Base-by-base conservation (phyloP, 345 rosid genomes). In the Noccaea caerulescens region DNA sequence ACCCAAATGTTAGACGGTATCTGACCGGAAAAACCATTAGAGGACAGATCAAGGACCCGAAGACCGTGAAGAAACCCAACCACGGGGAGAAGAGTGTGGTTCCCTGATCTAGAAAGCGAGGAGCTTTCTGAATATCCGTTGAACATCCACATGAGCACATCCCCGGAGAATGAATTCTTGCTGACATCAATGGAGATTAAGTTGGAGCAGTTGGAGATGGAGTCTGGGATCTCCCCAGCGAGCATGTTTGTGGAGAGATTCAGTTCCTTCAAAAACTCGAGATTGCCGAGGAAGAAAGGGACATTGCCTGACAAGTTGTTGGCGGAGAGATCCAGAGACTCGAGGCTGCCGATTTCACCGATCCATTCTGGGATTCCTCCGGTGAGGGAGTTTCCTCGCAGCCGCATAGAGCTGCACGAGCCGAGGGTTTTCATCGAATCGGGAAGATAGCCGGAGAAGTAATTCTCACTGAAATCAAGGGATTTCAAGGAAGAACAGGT, bases 341-440 rank as follows among this genome's bases (percentile, higher is more conserved):
- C 88, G 0, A 92, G 89, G 61, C 60, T 75, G 50, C 52, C 60
- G 72, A 94, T 34, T 18, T 87, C 84, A 9, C 95, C 93, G 68
- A 94, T 81, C 97, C 96, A 93, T 49, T 59, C 71, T 6, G 96
- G 96, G 72, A 91, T 64, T 27, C 76, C 80, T 33, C 96, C 95
- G 7, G 75, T 6, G 2, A 93, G 81, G 4, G 78, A 79, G 73
- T 93, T 93, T 6, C 87, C 85, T 4, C 75, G 52, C 57, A 93
- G 23, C 33, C 86, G 80, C 42, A 93, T 27, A n/a, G 67, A 82
- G 66, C 30, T 63, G 49, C 87, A 86, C 0, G 84, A 82, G 72
- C 66, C 49, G 32, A 91, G 84, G 41, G 57, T 52, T 79, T 73
- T 84, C 86, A 93, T 76, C 2, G 96, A 80, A 63, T 76, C 87